Base-by-base conservation (phyloP, 352 stramenopile genomes). In the Phytophthora citrophthora region DNA sequence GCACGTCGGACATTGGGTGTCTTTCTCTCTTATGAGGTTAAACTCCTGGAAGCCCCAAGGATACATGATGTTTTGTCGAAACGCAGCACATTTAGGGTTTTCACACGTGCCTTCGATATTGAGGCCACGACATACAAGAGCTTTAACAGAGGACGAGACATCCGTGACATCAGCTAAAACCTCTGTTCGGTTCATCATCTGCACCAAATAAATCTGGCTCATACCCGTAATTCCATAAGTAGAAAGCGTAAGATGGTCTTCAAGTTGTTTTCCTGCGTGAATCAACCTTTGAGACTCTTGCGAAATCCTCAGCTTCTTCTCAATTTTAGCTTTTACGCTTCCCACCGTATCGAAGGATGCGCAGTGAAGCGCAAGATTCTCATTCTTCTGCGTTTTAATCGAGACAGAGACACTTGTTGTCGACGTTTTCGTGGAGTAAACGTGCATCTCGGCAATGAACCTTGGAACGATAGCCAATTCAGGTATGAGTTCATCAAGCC, bases 91-190 rank as follows among this genome's bases (percentile, higher is more conserved):
- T 0, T 11, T 8, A 0, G 0, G 10, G 4, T 61, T 75, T n/a
- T 10, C 15, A 39, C 68, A 80, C 10, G 32, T 48, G 5, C 68
- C 72, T 67, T 81, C 72, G 34, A 80, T 61, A 13, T 77, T 77
- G 11, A 77, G 55, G 0, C 72, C 59, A 1, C 64, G 56, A 59
- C 64, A 77, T 18, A 45, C 10, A 0, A 48, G 64, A 20, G 63
- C 68, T 3, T 1, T 12, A 4, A 20, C 5, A 0, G 54, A 70
- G 11, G 75, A 72, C 5, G 47, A 56, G 4, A 12, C 47, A 11
- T 64, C 32, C 2, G 41, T 61, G 7, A 59, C 24, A 23, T 70
- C 32, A 3, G 39, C 54, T 36, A 70, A 70, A 2, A 46, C 12
- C 1, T 10, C 8, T 3, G 29, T 39, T 9, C 34, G 46, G 24